Conservation (phyloP, 2,329 filamentous ascomycete genomes). For the Ceratocystis cacaofunesta region DNA sequence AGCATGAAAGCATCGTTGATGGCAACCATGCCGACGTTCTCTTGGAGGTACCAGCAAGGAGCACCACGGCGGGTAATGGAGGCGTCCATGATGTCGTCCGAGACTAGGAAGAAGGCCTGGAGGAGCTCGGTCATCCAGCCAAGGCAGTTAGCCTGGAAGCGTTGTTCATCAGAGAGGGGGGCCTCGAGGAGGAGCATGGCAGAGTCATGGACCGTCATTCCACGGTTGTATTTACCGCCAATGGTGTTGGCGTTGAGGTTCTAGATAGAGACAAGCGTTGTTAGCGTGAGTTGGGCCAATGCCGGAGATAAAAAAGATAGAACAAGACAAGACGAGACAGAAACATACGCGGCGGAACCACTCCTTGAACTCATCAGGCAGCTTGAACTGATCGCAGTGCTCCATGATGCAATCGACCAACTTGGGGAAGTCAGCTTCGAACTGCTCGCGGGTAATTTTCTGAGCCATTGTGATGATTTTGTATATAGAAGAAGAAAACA, state of each 20-base stretch:
- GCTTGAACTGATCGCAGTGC: conserved; percentile 66
- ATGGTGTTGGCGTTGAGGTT: conserved; percentile 72
- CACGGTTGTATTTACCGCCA: conserved; percentile 96
- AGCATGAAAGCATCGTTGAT: conserved; percentile 99
- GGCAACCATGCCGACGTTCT: conserved; percentile 82
- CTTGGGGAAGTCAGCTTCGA: conserved; percentile 79
- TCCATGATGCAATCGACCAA: conserved; percentile 69
- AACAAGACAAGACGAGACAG: neutral
- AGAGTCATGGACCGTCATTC: conserved; percentile 93
- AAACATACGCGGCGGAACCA: conserved; percentile 68
- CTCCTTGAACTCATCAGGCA: conserved; percentile 63
- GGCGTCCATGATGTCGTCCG: conserved; percentile 96
- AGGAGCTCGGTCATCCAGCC: conserved; percentile 98
- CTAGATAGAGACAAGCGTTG: conserved; percentile 30
- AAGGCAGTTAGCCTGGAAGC: conserved; percentile 73
- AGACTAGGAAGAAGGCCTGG: conserved; percentile 96
- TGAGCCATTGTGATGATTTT: conserved; percentile 28
- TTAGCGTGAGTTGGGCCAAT: neutral
- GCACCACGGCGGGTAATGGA: conserved; percentile 87
- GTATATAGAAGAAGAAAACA: too few relatives aligned
- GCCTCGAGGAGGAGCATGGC: conserved; percentile 60
- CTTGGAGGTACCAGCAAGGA: conserved; percentile 91
- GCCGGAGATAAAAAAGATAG: neutral
- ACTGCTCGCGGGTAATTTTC: conserved; percentile 66
- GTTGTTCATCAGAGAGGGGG: conserved; percentile 64